Evolutionary conservation across 495 filamentous ascomycete genomes (phyloP).

Genomic region (Filosporella fistucella): DNA sequence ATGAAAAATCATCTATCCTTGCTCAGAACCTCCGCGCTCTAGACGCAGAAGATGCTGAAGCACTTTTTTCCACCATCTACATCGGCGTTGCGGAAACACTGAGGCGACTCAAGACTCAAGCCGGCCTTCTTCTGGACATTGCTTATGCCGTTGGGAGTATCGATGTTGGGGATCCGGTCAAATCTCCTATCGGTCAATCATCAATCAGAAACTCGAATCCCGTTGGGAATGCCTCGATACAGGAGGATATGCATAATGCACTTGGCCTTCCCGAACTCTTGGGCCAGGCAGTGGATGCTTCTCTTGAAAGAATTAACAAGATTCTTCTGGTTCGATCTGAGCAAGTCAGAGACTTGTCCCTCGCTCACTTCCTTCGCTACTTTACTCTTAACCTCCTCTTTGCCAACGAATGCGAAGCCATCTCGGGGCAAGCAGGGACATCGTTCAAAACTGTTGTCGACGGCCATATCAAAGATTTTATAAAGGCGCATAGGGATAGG

Average conservation of each 20-base stretch:
- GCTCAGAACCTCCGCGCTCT: slow-evolving; percentile 89
- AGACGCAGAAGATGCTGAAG: slow-evolving; percentile 79
- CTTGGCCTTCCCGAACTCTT: slow-evolving; percentile 90
- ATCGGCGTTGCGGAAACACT: slow-evolving; percentile 82
- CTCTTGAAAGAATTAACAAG: slow-evolving; percentile 87
- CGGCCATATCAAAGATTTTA: slow-evolving; percentile 86
- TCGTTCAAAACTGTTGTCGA: slow-evolving; percentile 85
- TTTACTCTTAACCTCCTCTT: slow-evolving; percentile 93
- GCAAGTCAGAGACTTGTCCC: slow-evolving; percentile 66
- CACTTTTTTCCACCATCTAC: slow-evolving; percentile 76
- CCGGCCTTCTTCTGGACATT: slow-evolving; percentile 89
- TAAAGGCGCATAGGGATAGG: slow-evolving; percentile 65
- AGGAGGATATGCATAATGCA: slow-evolving; percentile 78
- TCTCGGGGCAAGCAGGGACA: slow-evolving; percentile 81
- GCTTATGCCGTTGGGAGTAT: slow-evolving; percentile 62
- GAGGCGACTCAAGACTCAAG: slow-evolving; percentile 79
- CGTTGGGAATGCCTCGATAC: too few relatives aligned
- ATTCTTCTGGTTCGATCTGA: slow-evolving; percentile 88
- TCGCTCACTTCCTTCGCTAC: slow-evolving; percentile 78
- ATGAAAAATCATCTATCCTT: slow-evolving; percentile 84
- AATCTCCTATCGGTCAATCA: not conserved
- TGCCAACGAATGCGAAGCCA: slow-evolving; percentile 94
- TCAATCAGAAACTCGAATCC: slow-evolving; percentile 2
- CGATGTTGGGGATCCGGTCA: slow-evolving; percentile 15
- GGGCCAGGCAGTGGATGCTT: slow-evolving; percentile 88